A percentile compares a stretch with the other conserved stretches of the same genome.
Evolutionary conservation across 495 filamentous ascomycete species (phyloP).

Genomic region (Penicillium salamii): DNA sequence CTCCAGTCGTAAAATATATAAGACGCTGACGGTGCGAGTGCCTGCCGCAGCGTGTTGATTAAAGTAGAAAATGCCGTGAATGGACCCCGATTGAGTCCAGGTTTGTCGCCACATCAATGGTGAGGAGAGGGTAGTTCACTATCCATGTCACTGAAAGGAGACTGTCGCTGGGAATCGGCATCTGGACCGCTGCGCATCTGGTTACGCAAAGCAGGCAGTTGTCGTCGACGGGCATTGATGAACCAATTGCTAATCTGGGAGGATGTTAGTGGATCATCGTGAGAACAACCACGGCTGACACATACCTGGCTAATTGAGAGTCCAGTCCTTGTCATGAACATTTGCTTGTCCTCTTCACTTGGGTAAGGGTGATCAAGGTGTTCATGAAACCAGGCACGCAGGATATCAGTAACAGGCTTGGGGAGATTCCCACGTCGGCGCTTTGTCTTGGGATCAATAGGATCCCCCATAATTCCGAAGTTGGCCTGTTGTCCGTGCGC

Average conservation of each 20-base stretch:
- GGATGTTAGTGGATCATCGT: background rate
- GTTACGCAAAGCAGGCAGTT: slow-evolving; percentile 65
- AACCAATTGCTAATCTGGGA: slow-evolving; percentile 91
- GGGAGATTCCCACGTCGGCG: slow-evolving; percentile 80
- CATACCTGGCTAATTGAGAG: slow-evolving; percentile 76
- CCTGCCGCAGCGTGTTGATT: slow-evolving; percentile 17
- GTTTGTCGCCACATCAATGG: slow-evolving; percentile 11
- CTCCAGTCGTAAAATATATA: slow-evolving; percentile 22
- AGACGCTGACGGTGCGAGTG: slow-evolving; percentile 25
- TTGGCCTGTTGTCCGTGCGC: slow-evolving; percentile 37
- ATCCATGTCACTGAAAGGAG: slow-evolving; percentile 45
- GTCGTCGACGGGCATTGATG: slow-evolving; percentile 82
- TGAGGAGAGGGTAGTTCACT: slow-evolving; percentile 34
- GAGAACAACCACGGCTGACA: background rate
- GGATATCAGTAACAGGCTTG: slow-evolving; percentile 77
- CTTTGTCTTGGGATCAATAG: slow-evolving; percentile 48
- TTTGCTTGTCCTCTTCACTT: slow-evolving; percentile 85
- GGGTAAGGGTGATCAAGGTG: slow-evolving; percentile 84
- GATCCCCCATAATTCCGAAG: slow-evolving; percentile 45
- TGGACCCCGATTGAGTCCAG: background rate
- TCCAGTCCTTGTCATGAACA: slow-evolving; percentile 70
- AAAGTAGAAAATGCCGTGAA: slow-evolving; percentile 19
- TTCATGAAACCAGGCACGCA: slow-evolving; percentile 75
- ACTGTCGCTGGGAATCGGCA: slow-evolving; percentile 35
- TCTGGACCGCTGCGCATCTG: slow-evolving; percentile 45